Conservation (phyloP, 2,329 filamentous ascomycete species). For the Escovopsis sp. region DNA sequence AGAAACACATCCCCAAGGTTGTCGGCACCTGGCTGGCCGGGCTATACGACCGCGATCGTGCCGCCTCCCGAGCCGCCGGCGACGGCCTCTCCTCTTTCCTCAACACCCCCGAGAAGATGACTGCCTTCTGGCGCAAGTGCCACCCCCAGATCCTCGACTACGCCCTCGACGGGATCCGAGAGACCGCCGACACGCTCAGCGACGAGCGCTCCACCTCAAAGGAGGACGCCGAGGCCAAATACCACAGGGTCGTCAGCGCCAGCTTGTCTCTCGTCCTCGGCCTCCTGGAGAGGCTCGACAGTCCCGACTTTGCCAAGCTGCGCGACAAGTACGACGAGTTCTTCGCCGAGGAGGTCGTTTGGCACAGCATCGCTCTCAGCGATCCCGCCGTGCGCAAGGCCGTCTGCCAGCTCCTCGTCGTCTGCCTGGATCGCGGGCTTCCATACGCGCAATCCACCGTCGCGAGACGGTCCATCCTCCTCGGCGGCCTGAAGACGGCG, state of each 20-base stretch:
- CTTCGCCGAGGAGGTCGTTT: slow-evolving; percentile 50
- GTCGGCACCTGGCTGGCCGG: slow-evolving; percentile 87
- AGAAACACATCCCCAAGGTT: slow-evolving; percentile 59
- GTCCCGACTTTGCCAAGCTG: slow-evolving; percentile 43
- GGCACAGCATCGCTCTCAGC: slow-evolving; percentile 51
- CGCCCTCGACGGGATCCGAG: slow-evolving; percentile 63
- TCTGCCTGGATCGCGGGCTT: slow-evolving; percentile 32
- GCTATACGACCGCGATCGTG: slow-evolving; percentile 70
- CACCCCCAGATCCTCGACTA: slow-evolving; percentile 71
- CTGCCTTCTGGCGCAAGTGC: slow-evolving; percentile 65
- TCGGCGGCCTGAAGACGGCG: slow-evolving; percentile 53
- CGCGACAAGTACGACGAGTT: slow-evolving; percentile 48
- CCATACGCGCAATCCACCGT: slow-evolving; percentile 34
- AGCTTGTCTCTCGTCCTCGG: slow-evolving; percentile 40
- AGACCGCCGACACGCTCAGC: slow-evolving; percentile 69
- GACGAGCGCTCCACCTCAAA: slow-evolving; percentile 72
- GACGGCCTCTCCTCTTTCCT: slow-evolving; percentile 67
- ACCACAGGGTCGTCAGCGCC: slow-evolving; percentile 54
- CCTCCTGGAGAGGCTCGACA: slow-evolving; percentile 33
- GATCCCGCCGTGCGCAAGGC: slow-evolving; percentile 38
- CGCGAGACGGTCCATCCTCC: slow-evolving; percentile 48
- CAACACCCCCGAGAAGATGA: slow-evolving; percentile 62
- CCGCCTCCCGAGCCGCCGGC: slow-evolving; percentile 59
- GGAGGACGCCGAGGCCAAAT: slow-evolving; percentile 79
- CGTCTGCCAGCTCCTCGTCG: slow-evolving; percentile 34